These are phyloP conservation scores for Funneliformis caledonium DNA, from an alignment of 371 early-diverging fungal species.

Conservation along the genomic window DNA sequence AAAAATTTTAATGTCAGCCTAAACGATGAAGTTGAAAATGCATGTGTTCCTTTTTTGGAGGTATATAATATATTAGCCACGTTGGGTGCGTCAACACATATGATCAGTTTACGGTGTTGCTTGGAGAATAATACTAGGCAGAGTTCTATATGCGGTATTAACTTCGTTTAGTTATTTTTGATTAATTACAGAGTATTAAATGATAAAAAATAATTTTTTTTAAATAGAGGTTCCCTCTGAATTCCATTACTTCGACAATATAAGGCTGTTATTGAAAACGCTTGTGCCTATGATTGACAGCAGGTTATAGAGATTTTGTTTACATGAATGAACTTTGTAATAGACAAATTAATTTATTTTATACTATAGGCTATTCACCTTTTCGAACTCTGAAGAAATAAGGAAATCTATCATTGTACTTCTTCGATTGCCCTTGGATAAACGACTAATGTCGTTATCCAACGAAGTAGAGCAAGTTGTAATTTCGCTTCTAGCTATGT, in stretches of 20 bases:
- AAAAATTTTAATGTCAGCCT: not conserved
- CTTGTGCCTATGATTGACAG: not conserved
- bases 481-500: not conserved
- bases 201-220: not conserved
- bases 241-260: conserved; percentile 2
- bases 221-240: not conserved
- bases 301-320: not conserved
- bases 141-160: not conserved
- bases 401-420: conserved; percentile 1
- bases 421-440: conserved; percentile 27
- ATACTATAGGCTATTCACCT: not conserved
- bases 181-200: not conserved
- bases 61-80: not conserved
- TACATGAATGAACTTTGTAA: not conserved
- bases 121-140: not conserved
- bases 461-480: not conserved
- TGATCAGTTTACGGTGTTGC: not conserved
- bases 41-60: not conserved
- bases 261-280: conserved; percentile 8
- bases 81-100: not conserved
- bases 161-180: not conserved
- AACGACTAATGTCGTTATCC: not conserved
- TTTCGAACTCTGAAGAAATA: conserved; percentile 22
- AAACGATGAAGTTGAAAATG: too few relatives aligned
- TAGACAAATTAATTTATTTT: not conserved